Percentiles rank a stretch among this genome's conserved stretches.
Evolutionary conservation across 176 grass and related monocot species (phyloP).

Genomic region (Aegilops sharonensis): DNA sequence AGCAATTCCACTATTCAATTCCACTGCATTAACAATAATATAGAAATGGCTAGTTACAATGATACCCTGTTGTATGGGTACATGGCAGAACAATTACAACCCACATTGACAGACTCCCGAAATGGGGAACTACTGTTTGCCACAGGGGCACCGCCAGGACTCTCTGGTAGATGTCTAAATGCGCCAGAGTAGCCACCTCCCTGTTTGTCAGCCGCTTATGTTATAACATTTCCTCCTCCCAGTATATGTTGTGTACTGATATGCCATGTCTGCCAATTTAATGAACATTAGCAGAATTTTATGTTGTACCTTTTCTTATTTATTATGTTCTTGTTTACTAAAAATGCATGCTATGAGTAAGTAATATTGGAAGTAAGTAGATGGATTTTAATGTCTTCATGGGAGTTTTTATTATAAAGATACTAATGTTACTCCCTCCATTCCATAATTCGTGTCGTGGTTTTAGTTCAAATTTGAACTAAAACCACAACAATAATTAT

Average conservation of each 20-base stretch:
- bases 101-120: not conserved
- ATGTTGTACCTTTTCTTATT: not conserved
- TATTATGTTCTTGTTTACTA: conserved; percentile 10
- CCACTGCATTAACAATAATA: not conserved
- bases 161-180: not conserved
- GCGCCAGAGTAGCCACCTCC: not conserved
- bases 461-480: no score
- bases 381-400: not conserved
- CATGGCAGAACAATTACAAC: not conserved
- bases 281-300: not conserved
- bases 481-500: no score
- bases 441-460: no score
- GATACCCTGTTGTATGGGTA: conserved; percentile 5
- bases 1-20: not conserved
- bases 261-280: not conserved
- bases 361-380: not conserved
- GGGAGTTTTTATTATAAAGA: not conserved
- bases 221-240: no score
- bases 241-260: not conserved
- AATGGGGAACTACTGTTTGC: not conserved
- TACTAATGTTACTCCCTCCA: not conserved
- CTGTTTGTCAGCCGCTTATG: not conserved
- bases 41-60: not conserved
- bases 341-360: not conserved
- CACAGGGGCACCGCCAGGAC: not conserved